Percentiles rank a stretch among this genome's conserved stretches.
phyloP scores from a whole-genome alignment of 108 stramenopile species.

The Epithemia pelagica region DNA sequence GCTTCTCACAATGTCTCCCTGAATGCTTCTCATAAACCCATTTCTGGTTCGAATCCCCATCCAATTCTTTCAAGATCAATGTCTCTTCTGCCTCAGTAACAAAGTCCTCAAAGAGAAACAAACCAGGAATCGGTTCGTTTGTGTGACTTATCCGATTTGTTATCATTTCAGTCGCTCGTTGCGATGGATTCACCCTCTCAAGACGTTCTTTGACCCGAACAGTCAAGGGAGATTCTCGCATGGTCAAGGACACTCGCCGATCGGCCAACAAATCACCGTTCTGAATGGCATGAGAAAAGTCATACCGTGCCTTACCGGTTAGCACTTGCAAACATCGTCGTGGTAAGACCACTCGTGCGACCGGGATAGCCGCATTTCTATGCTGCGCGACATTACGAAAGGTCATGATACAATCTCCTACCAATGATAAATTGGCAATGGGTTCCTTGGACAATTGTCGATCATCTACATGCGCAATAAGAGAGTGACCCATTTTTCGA shows the following conservation, averaged over 20 bases:
- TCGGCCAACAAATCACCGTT: conserved; percentile 45
- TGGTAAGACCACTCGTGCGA: conserved; percentile 23
- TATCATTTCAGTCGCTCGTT: not conserved
- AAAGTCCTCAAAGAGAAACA: conserved; percentile 47
- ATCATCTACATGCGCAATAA: conserved; percentile 54
- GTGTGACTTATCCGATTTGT: not conserved
- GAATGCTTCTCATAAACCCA: conserved; percentile 39
- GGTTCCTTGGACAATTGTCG: conserved; percentile 52
- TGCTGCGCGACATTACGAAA: conserved; percentile 30
- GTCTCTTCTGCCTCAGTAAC: conserved; percentile 47
- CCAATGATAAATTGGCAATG: conserved; percentile 51
- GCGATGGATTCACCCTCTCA: not conserved
- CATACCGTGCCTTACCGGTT: conserved; percentile 55
- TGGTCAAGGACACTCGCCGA: conserved; percentile 49
- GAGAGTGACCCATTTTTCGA: conserved; percentile 32
- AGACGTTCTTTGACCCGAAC: not conserved
- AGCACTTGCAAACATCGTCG: conserved; percentile 42
- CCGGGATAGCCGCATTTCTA: conserved; percentile 8
- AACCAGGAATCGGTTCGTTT: conserved; percentile 38
- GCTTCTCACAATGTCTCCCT: conserved; percentile 43
- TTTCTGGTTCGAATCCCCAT: conserved; percentile 7
- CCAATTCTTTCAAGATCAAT: conserved; percentile 24
- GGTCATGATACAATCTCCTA: conserved; percentile 57
- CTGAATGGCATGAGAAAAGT: conserved; percentile 57
- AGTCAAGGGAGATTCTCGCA: conserved; percentile 50